Evolutionary conservation across 306 rosid genomes (phyloP).

Genomic region (Vigna reflexopilosa): DNA sequence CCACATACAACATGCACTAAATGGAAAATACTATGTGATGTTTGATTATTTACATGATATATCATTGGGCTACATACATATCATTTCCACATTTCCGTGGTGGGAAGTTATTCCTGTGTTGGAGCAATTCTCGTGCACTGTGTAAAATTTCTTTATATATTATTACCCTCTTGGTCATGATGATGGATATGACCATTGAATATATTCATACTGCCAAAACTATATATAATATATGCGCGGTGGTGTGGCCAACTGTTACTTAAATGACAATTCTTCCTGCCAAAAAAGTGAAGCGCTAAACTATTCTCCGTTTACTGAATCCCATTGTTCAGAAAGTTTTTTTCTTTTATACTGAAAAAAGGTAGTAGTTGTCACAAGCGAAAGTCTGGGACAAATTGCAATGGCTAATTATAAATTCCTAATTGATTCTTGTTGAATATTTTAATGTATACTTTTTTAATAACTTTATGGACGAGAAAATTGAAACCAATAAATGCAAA

Average conservation of each 20-base stretch:
- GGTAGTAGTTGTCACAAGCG: neutral
- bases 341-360: neutral
- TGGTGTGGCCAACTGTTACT: neutral
- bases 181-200: slow-evolving; percentile 14
- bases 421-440: neutral
- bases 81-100: slow-evolving; percentile 3
- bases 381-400: neutral
- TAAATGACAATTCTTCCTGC: neutral
- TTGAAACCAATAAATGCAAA: neutral
- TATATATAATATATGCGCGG: neutral
- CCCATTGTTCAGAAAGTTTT: neutral
- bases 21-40: neutral
- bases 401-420: neutral
- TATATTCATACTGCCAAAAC: neutral
- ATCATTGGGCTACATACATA: neutral
- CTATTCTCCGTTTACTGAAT: neutral
- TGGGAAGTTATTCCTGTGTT: neutral
- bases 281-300: neutral
- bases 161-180: neutral
- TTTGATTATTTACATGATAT: slow-evolving; percentile 26
- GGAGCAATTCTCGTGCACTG: neutral
- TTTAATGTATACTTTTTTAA: neutral
- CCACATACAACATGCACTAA: neutral
- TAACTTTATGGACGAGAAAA: neutral
- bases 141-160: slow-evolving; percentile 8